These are phyloP conservation scores for Diaporthe caulivora DNA, from an alignment of 2,329 filamentous ascomycete genomes.

Conservation along the genomic window DNA sequence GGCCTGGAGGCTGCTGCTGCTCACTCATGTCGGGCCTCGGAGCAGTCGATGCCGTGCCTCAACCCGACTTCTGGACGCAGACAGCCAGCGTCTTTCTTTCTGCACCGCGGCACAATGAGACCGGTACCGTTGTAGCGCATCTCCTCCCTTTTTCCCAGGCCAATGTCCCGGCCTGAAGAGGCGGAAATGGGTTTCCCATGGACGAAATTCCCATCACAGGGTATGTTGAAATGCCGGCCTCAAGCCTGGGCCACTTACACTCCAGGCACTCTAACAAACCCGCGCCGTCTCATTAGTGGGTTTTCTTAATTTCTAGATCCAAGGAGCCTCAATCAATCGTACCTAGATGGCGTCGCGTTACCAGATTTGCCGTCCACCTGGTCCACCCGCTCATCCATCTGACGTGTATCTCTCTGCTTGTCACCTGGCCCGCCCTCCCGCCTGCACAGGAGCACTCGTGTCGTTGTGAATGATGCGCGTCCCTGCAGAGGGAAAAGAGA, in stretches of 20 bases:
- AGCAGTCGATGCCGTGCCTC: not conserved
- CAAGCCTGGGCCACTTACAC: not conserved
- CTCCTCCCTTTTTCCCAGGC: not conserved
- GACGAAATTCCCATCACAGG: not conserved
- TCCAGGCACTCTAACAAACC: not conserved
- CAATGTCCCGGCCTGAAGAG: not conserved
- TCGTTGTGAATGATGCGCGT: too few relatives aligned
- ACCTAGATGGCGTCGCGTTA: not conserved
- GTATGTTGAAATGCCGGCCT: not conserved
- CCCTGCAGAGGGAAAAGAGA: too few relatives aligned
- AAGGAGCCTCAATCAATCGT: conserved; percentile 22
- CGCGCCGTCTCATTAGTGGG: conserved; percentile 10
- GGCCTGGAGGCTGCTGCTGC: not conserved
- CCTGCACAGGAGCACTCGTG: too few relatives aligned
- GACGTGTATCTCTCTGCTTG: not conserved
- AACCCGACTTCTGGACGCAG: not conserved
- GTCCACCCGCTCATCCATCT: not conserved
- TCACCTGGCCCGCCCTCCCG: not conserved
- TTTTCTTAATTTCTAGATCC: conserved; percentile 11
- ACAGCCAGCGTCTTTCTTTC: not conserved
- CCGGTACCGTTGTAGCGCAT: not conserved
- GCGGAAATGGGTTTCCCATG: not conserved
- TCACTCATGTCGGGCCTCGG: conserved; percentile 10
- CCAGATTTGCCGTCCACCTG: not conserved
- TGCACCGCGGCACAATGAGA: not conserved